Evolutionary conservation across 306 rosid species (phyloP).

Genomic region (Rosa chinensis): DNA sequence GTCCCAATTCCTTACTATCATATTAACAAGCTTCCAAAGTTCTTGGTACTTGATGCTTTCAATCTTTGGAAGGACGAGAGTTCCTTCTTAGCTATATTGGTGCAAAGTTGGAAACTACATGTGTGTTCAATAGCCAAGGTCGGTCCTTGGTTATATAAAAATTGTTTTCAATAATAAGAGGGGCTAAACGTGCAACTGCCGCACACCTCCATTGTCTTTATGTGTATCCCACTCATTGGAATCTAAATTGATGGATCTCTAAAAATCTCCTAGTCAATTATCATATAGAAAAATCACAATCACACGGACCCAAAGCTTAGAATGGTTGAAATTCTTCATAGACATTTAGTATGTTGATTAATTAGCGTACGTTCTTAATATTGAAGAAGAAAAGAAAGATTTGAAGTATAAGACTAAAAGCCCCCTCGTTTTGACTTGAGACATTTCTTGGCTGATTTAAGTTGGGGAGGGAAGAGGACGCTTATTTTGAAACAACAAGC

Average conservation of each 20-base stretch:
- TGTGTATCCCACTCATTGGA: neutral
- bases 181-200: conserved; percentile 8
- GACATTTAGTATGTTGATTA: neutral
- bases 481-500: neutral
- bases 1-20: neutral
- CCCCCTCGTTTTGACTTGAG: neutral
- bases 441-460: neutral
- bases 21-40: conserved; percentile 5
- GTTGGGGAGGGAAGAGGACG: no score
- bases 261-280: neutral
- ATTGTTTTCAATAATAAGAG: neutral
- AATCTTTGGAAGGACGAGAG: neutral
- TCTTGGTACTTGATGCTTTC: neutral
- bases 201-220: neutral
- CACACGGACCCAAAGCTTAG: neutral
- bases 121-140: neutral
- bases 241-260: neutral
- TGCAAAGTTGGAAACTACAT: neutral
- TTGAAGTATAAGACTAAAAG: neutral
- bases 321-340: neutral
- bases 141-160: neutral
- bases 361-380: no score
- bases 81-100: neutral
- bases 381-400: neutral
- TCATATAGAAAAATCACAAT: neutral